Evolutionary conservation across 164 flowering plant genomes (phyloP).

Genomic region (Warburgia ugandensis): DNA sequence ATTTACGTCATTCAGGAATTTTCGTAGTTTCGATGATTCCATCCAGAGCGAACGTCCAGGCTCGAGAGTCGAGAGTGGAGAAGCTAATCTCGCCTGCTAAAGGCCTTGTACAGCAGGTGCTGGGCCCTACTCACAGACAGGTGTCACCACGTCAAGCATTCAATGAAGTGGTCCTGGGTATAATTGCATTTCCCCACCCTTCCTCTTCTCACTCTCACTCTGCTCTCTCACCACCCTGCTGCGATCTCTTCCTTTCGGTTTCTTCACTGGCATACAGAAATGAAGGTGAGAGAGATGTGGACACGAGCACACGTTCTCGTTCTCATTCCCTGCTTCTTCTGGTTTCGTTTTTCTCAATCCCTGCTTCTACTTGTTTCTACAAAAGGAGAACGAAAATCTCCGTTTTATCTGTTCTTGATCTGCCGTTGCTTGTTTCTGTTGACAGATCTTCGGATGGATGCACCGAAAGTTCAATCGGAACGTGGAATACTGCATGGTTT

Average conservation of each 20-base stretch:
- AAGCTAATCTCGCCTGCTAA: not conserved
- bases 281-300: no score
- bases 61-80: not conserved
- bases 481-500: constrained; percentile 13
- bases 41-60: not conserved
- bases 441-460: constrained; percentile 68
- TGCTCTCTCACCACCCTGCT: no score
- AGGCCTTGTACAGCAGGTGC: not conserved
- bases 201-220: no score
- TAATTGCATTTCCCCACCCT: no score
- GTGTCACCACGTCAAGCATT: not conserved
- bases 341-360: not conserved
- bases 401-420: not conserved
- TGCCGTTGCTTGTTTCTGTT: not conserved
- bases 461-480: constrained; percentile 37
- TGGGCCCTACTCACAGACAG: not conserved
- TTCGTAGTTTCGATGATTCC: not conserved
- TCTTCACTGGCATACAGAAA: no score
- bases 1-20: no score
- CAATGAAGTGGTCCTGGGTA: no score
- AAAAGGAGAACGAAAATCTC: no score
- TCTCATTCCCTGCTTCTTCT: not conserved
- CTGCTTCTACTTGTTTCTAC: not conserved
- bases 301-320: no score
- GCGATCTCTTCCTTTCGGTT: no score